These are phyloP conservation scores for Draba incana DNA, from an alignment of 345 rosid genomes.

Conservation along the genomic window DNA sequence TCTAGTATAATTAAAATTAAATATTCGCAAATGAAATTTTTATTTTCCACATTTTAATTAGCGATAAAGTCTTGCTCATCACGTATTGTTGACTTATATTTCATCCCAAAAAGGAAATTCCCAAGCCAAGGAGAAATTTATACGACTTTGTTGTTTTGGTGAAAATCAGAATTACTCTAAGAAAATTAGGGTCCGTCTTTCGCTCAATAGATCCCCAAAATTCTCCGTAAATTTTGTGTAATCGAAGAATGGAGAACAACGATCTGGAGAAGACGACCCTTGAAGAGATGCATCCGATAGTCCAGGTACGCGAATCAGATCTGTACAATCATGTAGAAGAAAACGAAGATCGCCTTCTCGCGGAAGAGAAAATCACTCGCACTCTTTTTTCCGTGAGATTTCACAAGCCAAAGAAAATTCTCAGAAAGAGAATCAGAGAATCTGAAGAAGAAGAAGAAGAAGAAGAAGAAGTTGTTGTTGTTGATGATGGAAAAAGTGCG, in stretches of 20 bases:
- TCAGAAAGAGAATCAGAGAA: conserved; percentile 20
- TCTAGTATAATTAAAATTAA: no score
- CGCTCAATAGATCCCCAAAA: no score
- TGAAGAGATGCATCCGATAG: not conserved
- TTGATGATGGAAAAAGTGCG: not conserved
- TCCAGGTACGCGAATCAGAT: conserved; percentile 24
- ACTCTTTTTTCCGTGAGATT: conserved; percentile 16
- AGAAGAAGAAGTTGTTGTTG: not conserved
- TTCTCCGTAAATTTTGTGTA: no score
- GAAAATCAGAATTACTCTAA: not conserved
- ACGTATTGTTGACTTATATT: conserved; percentile 1
- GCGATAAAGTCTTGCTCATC: conserved; percentile 25
- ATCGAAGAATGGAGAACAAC: conserved; percentile 10
- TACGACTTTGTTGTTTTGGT: not conserved
- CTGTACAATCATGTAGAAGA: conserved; percentile 11
- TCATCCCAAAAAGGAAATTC: conserved; percentile 2
- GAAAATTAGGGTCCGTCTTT: conserved; percentile 25
- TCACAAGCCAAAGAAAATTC: conserved; percentile 12
- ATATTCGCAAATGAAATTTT: not conserved
- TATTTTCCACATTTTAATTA: not conserved
- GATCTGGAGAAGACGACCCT: conserved; percentile 24
- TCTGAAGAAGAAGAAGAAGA: not conserved
- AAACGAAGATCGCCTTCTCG: not conserved
- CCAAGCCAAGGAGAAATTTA: no score
- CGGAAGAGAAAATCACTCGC: conserved; percentile 4